These are phyloP conservation scores for Botryotinia globosa DNA, from an alignment of 2,329 filamentous ascomycete genomes.

Conservation along the genomic window DNA sequence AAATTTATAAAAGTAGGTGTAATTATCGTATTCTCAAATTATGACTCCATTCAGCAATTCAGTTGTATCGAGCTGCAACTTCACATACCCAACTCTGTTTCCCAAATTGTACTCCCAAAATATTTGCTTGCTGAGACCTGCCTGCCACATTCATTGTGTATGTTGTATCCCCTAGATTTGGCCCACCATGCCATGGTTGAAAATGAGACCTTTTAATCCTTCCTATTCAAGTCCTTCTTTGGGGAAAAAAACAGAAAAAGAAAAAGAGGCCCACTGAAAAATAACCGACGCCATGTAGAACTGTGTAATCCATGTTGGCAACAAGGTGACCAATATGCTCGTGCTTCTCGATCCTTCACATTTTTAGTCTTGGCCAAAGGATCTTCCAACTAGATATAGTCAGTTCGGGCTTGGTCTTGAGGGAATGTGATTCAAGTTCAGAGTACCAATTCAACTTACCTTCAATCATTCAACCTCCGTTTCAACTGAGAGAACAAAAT, in stretches of 20 bases:
- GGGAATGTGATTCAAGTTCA: not conserved
- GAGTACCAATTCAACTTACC: not conserved
- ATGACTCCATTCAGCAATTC: not conserved
- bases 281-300: not conserved
- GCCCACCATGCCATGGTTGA: not conserved
- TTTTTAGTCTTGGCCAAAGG: rapidly evolving
- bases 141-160: not conserved
- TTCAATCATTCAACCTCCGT: not conserved
- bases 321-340: not conserved
- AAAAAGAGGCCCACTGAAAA: not conserved
- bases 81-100: not conserved
- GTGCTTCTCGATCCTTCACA: too few species aligned
- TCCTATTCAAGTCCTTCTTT: not conserved
- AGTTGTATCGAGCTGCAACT: not conserved
- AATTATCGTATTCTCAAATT: not conserved
- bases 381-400: not conserved
- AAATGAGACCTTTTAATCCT: not conserved
- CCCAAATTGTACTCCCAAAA: not conserved
- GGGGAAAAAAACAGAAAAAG: too few species aligned
- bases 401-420: not conserved
- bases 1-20: not conserved
- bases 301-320: not conserved
- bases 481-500: not conserved
- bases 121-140: not conserved
- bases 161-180: rapidly evolving